A percentile compares a stretch with the other conserved stretches of the same genome.
Conservation (phyloP, 2,329 filamentous ascomycete species). For the Emergomyces orientalis region DNA sequence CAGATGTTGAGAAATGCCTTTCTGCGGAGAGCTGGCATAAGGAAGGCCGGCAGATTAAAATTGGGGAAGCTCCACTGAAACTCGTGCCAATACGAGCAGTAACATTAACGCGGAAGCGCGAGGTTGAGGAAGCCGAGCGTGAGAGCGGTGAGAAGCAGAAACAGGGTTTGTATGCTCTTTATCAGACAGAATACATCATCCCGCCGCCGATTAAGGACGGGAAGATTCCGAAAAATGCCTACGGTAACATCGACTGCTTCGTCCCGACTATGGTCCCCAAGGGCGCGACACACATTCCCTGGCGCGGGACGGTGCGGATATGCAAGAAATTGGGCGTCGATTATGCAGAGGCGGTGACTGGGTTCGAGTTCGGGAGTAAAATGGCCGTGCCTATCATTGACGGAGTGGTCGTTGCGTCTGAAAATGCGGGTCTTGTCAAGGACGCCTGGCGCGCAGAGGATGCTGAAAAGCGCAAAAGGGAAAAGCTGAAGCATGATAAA, state of each 20-base stretch:
- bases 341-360: constrained; percentile 87
- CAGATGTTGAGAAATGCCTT: constrained; percentile 75
- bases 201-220: constrained; percentile 77
- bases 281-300: constrained; percentile 76
- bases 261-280: constrained; percentile 83
- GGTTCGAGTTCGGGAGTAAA: constrained; percentile 91
- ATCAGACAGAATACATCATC: constrained; percentile 94
- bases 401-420: constrained; percentile 78
- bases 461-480: constrained; percentile 63
- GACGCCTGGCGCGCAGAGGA: constrained; percentile 73
- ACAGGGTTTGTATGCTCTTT: constrained; percentile 72
- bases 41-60: constrained; percentile 68
- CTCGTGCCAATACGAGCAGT: constrained; percentile 83
- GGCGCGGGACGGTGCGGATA: constrained; percentile 64
- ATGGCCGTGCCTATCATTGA: constrained; percentile 88
- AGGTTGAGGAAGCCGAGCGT: constrained; percentile 76
- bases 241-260: constrained; percentile 94
- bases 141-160: constrained; percentile 72
- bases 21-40: constrained; percentile 97
- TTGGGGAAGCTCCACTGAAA: constrained; percentile 69
- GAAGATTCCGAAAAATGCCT: constrained; percentile 84
- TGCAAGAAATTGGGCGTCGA: constrained; percentile 80
- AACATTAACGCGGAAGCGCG: constrained; percentile 74
- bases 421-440: constrained; percentile 64
- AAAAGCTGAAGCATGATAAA: constrained; percentile 73